phyloP scores from a whole-genome alignment of 352 stramenopile species.

The Phytophthora litchii region DNA sequence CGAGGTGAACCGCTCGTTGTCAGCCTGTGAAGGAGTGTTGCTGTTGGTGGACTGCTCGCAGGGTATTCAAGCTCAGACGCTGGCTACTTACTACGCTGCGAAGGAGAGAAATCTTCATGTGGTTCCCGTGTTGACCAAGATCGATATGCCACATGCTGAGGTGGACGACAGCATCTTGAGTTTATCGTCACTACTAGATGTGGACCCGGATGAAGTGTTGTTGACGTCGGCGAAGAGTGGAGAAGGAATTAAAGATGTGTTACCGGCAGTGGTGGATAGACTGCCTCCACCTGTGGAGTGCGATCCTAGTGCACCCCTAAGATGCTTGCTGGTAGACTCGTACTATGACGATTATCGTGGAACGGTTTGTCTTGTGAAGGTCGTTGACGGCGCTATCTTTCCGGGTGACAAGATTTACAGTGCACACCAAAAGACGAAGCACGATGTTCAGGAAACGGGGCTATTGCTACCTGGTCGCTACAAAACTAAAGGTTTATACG shows the following conservation, averaged over 20 bases:
- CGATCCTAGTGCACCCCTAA: constrained; percentile 68
- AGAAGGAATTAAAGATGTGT: constrained; percentile 85
- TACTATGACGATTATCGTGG: constrained; percentile 97
- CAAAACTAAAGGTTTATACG: constrained; percentile 82
- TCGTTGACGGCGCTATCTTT: constrained; percentile 92
- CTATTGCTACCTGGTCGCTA: constrained; percentile 90
- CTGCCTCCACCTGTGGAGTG: constrained; percentile 72
- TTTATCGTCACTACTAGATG: constrained; percentile 76
- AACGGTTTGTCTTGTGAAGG: constrained; percentile 95
- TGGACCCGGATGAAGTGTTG: constrained; percentile 95
- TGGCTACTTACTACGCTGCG: constrained; percentile 96
- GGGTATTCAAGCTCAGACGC: constrained; percentile 98
- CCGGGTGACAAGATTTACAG: constrained; percentile 83
- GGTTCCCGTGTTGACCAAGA: constrained; percentile 97
- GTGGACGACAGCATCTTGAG: constrained; percentile 88
- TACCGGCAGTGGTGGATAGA: constrained; percentile 82
- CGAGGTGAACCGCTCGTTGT: constrained; percentile 96
- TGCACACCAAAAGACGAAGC: constrained; percentile 84
- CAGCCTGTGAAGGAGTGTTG: constrained; percentile 97
- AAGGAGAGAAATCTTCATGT: constrained; percentile 97
- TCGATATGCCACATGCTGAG: constrained; percentile 97
- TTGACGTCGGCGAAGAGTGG: constrained; percentile 96
- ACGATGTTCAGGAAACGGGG: constrained; percentile 96
- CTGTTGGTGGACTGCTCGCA: constrained; percentile 97
- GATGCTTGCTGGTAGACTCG: constrained; percentile 96